Percentiles rank a stretch among this genome's conserved stretches.
Conservation (phyloP, 2,329 filamentous ascomycete genomes). For the Decorospora gaudefroyi region DNA sequence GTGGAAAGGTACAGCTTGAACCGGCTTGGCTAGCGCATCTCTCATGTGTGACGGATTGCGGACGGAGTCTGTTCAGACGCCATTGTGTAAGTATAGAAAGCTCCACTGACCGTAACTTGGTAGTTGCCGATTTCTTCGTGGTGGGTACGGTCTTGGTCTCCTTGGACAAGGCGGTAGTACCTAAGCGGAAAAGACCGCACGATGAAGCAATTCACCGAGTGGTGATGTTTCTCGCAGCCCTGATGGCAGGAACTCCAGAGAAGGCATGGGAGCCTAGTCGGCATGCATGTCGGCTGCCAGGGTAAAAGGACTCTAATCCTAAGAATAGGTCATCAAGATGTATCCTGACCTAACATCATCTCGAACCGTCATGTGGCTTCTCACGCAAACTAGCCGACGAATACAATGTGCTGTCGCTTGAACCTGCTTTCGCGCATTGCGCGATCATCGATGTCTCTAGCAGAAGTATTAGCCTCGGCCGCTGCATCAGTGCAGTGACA, state of each 20-base stretch:
- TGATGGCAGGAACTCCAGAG: slow-evolving; percentile 14
- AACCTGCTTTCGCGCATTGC: slow-evolving; percentile 30
- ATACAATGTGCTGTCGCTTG: slow-evolving; percentile 37
- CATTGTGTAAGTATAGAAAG: slow-evolving; percentile 6
- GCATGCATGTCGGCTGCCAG: slow-evolving; percentile 15
- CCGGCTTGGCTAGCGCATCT: slow-evolving; percentile 22
- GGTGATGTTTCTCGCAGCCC: slow-evolving; percentile 25
- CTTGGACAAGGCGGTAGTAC: neutral
- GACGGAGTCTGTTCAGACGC: slow-evolving; percentile 7
- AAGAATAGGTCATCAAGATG: slow-evolving; percentile 33
- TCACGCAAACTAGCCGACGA: slow-evolving; percentile 28
- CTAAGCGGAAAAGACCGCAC: slow-evolving; percentile 3
- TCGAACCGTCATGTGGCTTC: slow-evolving; percentile 25
- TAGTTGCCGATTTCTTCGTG: neutral
- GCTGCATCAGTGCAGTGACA: too few relatives aligned
- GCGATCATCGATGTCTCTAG: slow-evolving; percentile 24
- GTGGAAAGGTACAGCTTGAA: slow-evolving; percentile 10
- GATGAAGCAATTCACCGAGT: slow-evolving; percentile 4
- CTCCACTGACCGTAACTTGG: neutral
- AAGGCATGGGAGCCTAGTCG: slow-evolving; percentile 4
- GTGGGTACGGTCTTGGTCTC: slow-evolving; percentile 2
- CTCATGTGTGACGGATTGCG: neutral
- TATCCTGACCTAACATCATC: slow-evolving; percentile 26
- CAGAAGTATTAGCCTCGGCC: slow-evolving; percentile 29
- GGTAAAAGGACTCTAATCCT: slow-evolving; percentile 42